phyloP scores from a whole-genome alignment of 169 alveolate species.

The Fabrea salina region DNA sequence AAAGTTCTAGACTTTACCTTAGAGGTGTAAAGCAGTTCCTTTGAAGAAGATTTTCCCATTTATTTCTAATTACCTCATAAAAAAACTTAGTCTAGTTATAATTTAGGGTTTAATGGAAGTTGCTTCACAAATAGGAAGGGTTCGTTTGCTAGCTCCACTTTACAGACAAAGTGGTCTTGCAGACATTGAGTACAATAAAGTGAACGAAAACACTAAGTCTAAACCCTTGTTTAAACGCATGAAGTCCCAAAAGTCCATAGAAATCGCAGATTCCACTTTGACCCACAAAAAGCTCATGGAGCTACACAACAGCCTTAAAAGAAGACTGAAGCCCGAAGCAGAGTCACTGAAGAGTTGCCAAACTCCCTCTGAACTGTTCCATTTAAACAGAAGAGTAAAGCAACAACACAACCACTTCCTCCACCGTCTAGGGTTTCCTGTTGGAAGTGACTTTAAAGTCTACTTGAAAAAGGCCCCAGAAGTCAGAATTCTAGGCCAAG shows the following conservation, averaged over 20 bases:
- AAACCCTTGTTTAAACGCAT: neutral
- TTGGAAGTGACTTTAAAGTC: conserved; percentile 26
- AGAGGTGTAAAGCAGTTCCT: no score
- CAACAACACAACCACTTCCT: conserved; percentile 28
- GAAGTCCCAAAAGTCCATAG: conserved; percentile 6
- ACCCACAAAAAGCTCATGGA: neutral
- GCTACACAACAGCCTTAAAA: neutral
- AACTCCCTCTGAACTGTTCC: conserved; percentile 36
- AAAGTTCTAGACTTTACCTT: no score
- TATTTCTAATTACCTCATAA: no score
- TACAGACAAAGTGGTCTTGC: neutral
- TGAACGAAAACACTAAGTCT: neutral
- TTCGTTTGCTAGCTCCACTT: neutral
- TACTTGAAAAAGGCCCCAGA: conserved; percentile 24
- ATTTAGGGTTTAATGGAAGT: no score
- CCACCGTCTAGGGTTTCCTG: conserved; percentile 37
- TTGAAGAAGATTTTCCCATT: no score
- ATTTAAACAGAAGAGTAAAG: conserved; percentile 38
- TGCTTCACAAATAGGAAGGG: no score
- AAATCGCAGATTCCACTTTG: neutral
- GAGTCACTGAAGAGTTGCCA: conserved; percentile 28
- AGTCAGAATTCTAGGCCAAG: conserved; percentile 8
- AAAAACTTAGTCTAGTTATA: no score
- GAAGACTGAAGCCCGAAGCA: neutral
- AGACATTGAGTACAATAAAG: neutral